phyloP scores from a whole-genome alignment of 768 basidiomycete genomes.

The Sporobolomyces phaffii region DNA sequence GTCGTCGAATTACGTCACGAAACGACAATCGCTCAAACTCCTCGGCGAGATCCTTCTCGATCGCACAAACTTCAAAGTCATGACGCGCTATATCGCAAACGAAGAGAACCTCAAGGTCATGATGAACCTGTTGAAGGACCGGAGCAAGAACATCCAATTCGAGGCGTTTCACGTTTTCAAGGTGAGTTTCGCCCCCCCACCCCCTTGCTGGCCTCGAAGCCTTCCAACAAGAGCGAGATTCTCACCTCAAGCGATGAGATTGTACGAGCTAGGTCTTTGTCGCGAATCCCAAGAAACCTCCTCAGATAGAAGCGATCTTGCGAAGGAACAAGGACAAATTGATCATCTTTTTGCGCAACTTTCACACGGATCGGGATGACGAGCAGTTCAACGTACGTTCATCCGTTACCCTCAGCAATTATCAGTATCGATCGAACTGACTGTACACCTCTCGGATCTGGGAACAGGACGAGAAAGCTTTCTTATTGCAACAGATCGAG shows the following conservation, averaged over 20 bases:
- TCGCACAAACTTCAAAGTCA: conserved; percentile 94
- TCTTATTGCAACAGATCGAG: conserved; percentile 33
- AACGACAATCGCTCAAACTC: conserved; percentile 94
- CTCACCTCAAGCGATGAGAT: too few species aligned
- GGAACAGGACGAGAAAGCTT: conserved; percentile 32
- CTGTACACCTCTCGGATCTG: too few species aligned
- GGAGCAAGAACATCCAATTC: conserved; percentile 99
- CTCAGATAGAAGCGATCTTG: conserved; percentile 84
- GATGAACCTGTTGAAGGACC: conserved; percentile 97
- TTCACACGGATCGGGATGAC: conserved; percentile 98
- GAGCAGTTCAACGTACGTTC: conserved; percentile 76
- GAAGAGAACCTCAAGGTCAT: conserved; percentile 98
- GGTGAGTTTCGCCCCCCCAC: conserved; percentile 52
- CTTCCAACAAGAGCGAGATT: background rate
- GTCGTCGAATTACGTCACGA: conserved; percentile 97
- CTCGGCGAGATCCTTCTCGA: conserved; percentile 96
- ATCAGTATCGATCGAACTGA: background rate
- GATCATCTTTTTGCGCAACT: conserved; percentile 75
- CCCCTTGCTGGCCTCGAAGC: background rate
- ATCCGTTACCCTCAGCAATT: background rate
- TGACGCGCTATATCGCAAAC: conserved; percentile 93
- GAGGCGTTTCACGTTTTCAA: conserved; percentile 99
- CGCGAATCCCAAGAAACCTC: conserved; percentile 97
- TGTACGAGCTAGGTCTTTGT: conserved; percentile 92
- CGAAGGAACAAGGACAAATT: conserved; percentile 91